phyloP scores from a whole-genome alignment of 2,329 filamentous ascomycete species.

The Dactylonectria estremocensis region DNA sequence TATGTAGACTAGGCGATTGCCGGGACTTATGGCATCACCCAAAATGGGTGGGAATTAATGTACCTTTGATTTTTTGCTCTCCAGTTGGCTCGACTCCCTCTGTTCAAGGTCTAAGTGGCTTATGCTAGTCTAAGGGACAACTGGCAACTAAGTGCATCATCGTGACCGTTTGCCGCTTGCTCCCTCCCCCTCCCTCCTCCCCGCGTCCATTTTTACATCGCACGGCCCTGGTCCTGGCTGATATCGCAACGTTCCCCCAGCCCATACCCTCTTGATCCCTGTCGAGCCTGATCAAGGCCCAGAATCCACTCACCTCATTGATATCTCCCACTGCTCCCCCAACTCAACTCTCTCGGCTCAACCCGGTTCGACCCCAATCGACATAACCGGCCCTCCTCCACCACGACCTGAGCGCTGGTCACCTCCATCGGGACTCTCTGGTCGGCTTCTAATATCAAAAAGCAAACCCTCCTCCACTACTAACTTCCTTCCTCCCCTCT shows the following conservation, averaged over 20 bases:
- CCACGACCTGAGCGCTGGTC: constrained; percentile 24
- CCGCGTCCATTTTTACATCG: constrained; percentile 25
- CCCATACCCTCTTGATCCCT: constrained; percentile 32
- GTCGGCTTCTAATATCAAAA: constrained; percentile 26
- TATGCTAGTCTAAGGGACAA: too few species aligned
- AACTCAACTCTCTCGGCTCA: constrained; percentile 29
- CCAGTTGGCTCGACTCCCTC: too few species aligned
- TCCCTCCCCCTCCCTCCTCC: constrained; percentile 31
- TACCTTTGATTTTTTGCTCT: too few species aligned
- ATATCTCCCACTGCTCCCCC: constrained; percentile 26
- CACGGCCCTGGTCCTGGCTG: constrained; percentile 29
- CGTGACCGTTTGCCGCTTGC: too few species aligned
- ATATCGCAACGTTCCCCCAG: constrained; percentile 32
- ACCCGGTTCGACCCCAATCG: constrained; percentile 1
- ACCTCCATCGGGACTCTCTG: constrained; percentile 9
- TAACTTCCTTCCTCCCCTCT: background rate
- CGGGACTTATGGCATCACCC: too few species aligned
- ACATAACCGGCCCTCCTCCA: constrained; percentile 27
- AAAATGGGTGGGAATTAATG: too few species aligned
- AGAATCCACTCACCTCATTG: constrained; percentile 34
- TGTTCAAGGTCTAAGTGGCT: too few species aligned
- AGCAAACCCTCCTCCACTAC: constrained; percentile 20
- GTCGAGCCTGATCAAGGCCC: constrained; percentile 30
- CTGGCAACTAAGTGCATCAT: too few species aligned
- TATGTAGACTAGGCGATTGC: too few species aligned